Base-by-base conservation (phyloP, 116 monocot genomes). In the Papilionanthe hybrid region DNA sequence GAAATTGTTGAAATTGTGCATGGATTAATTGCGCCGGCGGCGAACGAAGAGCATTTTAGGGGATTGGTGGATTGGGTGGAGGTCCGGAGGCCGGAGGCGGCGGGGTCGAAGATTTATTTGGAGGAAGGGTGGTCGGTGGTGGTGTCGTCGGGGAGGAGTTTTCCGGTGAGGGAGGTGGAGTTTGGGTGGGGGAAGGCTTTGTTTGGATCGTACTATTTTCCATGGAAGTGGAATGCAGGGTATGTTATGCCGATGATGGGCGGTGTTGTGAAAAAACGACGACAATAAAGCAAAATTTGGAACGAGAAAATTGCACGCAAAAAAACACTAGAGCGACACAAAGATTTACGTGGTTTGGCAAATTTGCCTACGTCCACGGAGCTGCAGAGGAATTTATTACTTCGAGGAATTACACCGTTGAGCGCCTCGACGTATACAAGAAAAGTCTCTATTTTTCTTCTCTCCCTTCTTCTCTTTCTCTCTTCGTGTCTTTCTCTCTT, bases 211-310 rank as follows among this genome's bases (percentile, higher is more conserved):
- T 87, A 90, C 81, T 83, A 87, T 77, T 87, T 90, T 56, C 87
- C 87, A 7, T 90, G 85, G 87, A 73, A 72, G 5, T 81, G 79
- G 15, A 56, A 29, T 27, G 79, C 83, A 5, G 90, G 90, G 8
- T 90, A 87, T 57, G 84, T 90, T 60, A 90, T 90, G 90, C 87
- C 90, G 42, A 87, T 90, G 85, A 83, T 85, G 11, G 78, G 85
- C 80, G 58, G 60, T n/a, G n/a, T n/a, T n/a, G n/a, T n/a, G n/a
- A n/a, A n/a, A n/a, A n/a, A n/a, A n/a, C n/a, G n/a, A n/a, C n/a
- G n/a, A n/a, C n/a, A n/a, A n/a, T n/a, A n/a, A n/a, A n/a, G n/a
- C n/a, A n/a, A n/a, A n/a, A n/a, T n/a, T n/a, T n/a, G n/a, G n/a
- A n/a, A n/a, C n/a, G n/a, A n/a, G n/a, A n/a, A n/a, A n/a, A n/a